Percentiles rank a stretch among this genome's conserved stretches.
Evolutionary conservation across 2,329 filamentous ascomycete species (phyloP).

Genomic region (Venturia oleaginea): DNA sequence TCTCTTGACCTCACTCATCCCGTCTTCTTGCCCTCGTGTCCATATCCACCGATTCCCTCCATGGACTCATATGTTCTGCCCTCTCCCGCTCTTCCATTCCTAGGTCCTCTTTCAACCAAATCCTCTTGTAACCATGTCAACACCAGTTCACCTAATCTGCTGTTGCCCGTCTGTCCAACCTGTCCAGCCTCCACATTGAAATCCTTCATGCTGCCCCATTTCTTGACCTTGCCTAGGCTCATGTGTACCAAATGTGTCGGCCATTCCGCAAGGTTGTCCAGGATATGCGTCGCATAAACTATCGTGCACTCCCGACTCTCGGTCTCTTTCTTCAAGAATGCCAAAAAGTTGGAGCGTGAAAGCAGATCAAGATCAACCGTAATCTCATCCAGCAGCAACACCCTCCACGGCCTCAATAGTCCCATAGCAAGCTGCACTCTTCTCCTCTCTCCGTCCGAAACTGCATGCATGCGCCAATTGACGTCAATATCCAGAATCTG

Average conservation of each 20-base stretch:
- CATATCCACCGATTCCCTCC: slow-evolving; percentile 56
- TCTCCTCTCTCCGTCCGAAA: slow-evolving; percentile 83
- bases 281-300: slow-evolving; percentile 94
- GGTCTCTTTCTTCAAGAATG: slow-evolving; percentile 80
- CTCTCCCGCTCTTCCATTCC: slow-evolving; percentile 52
- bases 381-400: slow-evolving; percentile 89
- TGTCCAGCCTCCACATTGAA: slow-evolving; percentile 52
- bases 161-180: slow-evolving; percentile 58
- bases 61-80: slow-evolving; percentile 54
- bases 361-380: slow-evolving; percentile 93
- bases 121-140: slow-evolving; percentile 80
- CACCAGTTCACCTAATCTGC: slow-evolving; percentile 76
- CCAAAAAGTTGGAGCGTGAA: slow-evolving; percentile 73
- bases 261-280: slow-evolving; percentile 92
- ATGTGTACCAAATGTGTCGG: slow-evolving; percentile 94
- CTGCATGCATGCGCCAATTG: slow-evolving; percentile 89
- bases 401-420: slow-evolving; percentile 79
- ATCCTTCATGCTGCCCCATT: slow-evolving; percentile 66
- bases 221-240: slow-evolving; percentile 78
- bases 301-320: slow-evolving; percentile 75
- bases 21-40: slow-evolving; percentile 38
- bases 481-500: slow-evolving; percentile 85
- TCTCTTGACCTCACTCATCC: neutral
- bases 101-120: slow-evolving; percentile 66
- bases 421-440: slow-evolving; percentile 96